Base-by-base conservation (phyloP, 768 basidiomycete genomes). In the Amanita rubescens region DNA sequence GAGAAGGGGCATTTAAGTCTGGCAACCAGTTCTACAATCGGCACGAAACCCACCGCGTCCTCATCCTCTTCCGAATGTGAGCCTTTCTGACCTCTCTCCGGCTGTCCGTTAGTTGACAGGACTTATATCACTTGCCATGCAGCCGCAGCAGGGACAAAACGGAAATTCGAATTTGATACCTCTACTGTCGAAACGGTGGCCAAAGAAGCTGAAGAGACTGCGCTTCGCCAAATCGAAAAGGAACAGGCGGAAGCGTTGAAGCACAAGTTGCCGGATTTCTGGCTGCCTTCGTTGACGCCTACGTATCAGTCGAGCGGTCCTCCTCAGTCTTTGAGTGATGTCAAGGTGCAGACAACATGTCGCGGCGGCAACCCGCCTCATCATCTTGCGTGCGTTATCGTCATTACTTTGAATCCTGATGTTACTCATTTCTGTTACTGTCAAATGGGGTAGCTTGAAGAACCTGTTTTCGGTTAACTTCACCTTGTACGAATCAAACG, bases 251-350 rank as follows among this genome's bases (percentile, higher is more conserved):
- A 93, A 57, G 79, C 86, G 3, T 71, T 95, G 53, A 89, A 86
- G 55, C 79, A 82, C 55, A 96, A 97, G 67, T 78, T 98, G 2
- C 94, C 96, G 2, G 94, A 96, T 62, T 99, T 96, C 66, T 99
- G 96, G 96, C 75, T 99, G 35, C 94, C 94, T 2, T 93, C 90
- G 0, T 70, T 97, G 22, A 94, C 94, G 0, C 94, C 94, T 0
- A 94, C 79, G 42, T 81, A 88, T 67, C 71, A 79, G 20, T 74
- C 87, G 30, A 74, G 64, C 46, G 82, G 82, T 0, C 77, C 75
- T 9, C 85, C 84, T 1, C 75, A 73, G 24, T 85, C 85, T 3
- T 68, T 93, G 39, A 76, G 79, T 59, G 90, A 94, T 60, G 78
- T 94, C 32, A 93, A 93, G 67, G 69, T 94, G 27, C 87, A 91